phyloP scores from a whole-genome alignment of 2,329 filamentous ascomycete species.

The Amesomyces nigricolor region DNA sequence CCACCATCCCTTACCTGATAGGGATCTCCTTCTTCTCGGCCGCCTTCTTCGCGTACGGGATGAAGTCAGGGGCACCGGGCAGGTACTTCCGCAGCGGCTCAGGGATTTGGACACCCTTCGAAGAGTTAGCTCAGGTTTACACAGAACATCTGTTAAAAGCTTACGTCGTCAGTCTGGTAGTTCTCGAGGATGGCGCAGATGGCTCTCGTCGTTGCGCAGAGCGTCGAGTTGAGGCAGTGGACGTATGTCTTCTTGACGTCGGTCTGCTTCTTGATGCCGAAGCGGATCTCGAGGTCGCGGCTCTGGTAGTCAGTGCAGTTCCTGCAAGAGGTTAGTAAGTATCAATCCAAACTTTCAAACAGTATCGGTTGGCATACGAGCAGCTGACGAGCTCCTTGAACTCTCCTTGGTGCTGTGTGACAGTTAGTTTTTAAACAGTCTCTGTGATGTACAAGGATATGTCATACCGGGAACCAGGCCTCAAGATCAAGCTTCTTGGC shows the following conservation, averaged over 20 bases:
- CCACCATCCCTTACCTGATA: conserved; percentile 12
- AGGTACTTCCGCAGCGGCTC: conserved; percentile 66
- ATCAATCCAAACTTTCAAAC: too few relatives aligned
- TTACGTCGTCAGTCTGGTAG: conserved; percentile 82
- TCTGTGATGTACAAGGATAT: not conserved
- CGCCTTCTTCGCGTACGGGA: conserved; percentile 60
- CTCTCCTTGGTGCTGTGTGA: conserved; percentile 65
- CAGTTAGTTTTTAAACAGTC: not conserved
- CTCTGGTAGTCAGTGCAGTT: conserved; percentile 99
- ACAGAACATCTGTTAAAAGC: conserved; percentile 24
- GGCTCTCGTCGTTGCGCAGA: conserved; percentile 86
- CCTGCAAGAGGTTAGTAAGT: conserved; percentile 7
- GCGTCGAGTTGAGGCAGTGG: conserved; percentile 73
- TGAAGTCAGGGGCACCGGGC: conserved; percentile 76
- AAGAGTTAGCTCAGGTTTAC: conserved; percentile 10
- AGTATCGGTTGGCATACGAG: conserved; percentile 41
- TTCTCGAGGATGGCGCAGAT: conserved; percentile 95
- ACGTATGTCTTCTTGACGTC: conserved; percentile 89
- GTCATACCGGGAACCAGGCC: conserved; percentile 78
- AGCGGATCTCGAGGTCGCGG: conserved; percentile 86
- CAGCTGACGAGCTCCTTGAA: conserved; percentile 98
- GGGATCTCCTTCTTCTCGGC: conserved; percentile 22
- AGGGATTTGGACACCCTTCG: conserved; percentile 69
- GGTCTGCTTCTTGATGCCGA: conserved; percentile 78
- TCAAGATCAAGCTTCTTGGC: conserved; percentile 95